Evolutionary conservation across 495 filamentous ascomycete species (phyloP), one percentile per base, ranked within the genome.

Genomic region (Neurospora sp.): DNA sequence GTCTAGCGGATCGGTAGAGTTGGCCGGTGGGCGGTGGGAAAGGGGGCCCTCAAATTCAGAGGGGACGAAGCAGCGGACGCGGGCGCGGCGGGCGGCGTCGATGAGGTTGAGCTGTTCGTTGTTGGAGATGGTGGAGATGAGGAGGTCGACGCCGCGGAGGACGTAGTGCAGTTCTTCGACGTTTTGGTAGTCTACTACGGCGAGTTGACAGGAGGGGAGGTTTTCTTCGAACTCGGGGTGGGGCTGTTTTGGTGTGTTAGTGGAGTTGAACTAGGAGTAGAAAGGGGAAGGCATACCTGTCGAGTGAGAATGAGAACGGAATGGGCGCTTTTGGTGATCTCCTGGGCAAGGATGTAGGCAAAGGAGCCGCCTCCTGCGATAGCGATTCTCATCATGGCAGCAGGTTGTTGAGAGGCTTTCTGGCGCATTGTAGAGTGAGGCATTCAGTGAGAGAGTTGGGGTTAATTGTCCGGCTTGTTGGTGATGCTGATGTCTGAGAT

Each of bases 71-170:
- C 90, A 85, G 35, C 86, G 85, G 10, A 93, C 92, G n/a, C 87
- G 79, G 16, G 86, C 88, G 39, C 84, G 80, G 38, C 90, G 85
- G 10, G 91, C 91, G 2, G 92, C 91, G 75, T 92, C 88, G 77
- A 94, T 93, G 20, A 94, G 86, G 77, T 89, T 87, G 74, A 93
- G 84, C 76, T 94, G 91, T 38, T 89, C 84, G 70, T 77, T 80
- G 42, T 89, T 88, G 4, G 88, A 86, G 41, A 94, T 88, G 14
- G 92, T 93, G 6, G 92, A 94, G 72, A 94, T 92, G 75, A 93
- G 86, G 27, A 91, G 86, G 81, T 93, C 90, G n/a, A 92, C 86
- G 14, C 91, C 91, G 72, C 85, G 82, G 12, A 94, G 86, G n/a
- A 87, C 84, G 76, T 86, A 89, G 12, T 86, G 83, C 8, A 94